phyloP scores from a whole-genome alignment of 140 eudicot species.

The Senecio squalidus region DNA sequence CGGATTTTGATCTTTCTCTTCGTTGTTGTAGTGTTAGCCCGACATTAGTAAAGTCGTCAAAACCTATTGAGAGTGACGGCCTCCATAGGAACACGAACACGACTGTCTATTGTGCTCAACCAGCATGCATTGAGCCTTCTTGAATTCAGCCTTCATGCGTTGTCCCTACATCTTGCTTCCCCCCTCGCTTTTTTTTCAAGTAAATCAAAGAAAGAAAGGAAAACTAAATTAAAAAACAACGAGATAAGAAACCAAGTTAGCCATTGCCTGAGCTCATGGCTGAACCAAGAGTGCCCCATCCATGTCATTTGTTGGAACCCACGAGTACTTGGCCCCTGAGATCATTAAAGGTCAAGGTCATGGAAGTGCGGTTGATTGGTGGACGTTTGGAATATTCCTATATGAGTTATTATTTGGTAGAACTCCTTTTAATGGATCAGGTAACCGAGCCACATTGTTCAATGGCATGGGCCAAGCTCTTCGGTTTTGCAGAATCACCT shows the following conservation, averaged over 20 bases:
- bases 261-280: slow-evolving; percentile 75
- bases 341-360: slow-evolving; percentile 62
- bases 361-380: slow-evolving; percentile 72
- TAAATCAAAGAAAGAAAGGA: too few species aligned
- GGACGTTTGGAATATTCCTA: slow-evolving; percentile 47
- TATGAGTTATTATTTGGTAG: slow-evolving; percentile 38
- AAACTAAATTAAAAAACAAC: too few species aligned
- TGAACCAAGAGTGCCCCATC: slow-evolving; percentile 68
- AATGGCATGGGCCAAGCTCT: slow-evolving; percentile 57
- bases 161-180: slow-evolving; percentile 65
- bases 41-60: too few species aligned
- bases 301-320: slow-evolving; percentile 78
- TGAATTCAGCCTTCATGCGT: too few species aligned
- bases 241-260: slow-evolving; percentile 82
- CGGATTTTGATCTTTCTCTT: too few species aligned
- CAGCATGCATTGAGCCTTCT: too few species aligned
- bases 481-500: slow-evolving; percentile 42
- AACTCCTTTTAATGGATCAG: slow-evolving; percentile 46
- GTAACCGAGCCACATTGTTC: slow-evolving; percentile 46
- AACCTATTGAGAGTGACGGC: too few species aligned
- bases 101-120: too few species aligned
- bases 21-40: too few species aligned
- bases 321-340: slow-evolving; percentile 65
- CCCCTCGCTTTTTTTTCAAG: slow-evolving; percentile 50
- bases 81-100: too few species aligned